A percentile compares a stretch with the other conserved stretches of the same genome.
These are phyloP conservation scores for Claviceps sp. DNA, from an alignment of 2,329 filamentous ascomycete genomes.

Conservation along the genomic window DNA sequence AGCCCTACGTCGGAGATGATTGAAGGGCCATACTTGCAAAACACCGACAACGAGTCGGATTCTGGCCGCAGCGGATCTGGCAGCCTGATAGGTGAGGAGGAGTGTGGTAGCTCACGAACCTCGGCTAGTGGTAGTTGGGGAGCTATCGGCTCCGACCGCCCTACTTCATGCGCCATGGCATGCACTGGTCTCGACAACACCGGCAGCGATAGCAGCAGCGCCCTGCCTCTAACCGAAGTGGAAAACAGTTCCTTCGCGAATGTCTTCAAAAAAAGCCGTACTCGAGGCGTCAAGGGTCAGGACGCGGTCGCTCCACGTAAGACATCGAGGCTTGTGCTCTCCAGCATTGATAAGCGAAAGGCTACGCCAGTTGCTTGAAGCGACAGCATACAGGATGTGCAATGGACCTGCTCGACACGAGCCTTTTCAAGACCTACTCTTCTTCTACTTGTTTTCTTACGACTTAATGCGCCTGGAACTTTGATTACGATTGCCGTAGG, in stretches of 20 bases:
- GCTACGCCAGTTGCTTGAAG: slow-evolving; percentile 13
- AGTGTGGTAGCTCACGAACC: slow-evolving; percentile 60
- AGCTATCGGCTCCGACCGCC: slow-evolving; percentile 78
- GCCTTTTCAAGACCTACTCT: slow-evolving; percentile 11
- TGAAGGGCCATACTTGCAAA: slow-evolving; percentile 51
- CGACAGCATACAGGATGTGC: not conserved
- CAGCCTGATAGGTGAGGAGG: slow-evolving; percentile 63
- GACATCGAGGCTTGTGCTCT: slow-evolving; percentile 76
- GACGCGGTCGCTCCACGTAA: slow-evolving; percentile 57
- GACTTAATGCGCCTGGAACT: slow-evolving; percentile 25
- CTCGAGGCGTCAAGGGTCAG: slow-evolving; percentile 37
- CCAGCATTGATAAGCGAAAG: slow-evolving; percentile 84
- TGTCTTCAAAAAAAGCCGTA: slow-evolving; percentile 47
- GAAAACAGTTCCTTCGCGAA: slow-evolving; percentile 50
- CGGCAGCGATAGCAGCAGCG: slow-evolving; percentile 41
- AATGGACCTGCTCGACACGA: not conserved
- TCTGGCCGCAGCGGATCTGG: slow-evolving; percentile 61
- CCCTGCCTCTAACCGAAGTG: slow-evolving; percentile 30
- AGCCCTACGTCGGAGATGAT: slow-evolving; percentile 78
- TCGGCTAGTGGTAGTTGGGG: slow-evolving; percentile 60
- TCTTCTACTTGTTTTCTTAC: slow-evolving; percentile 16
- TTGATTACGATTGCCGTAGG: slow-evolving; percentile 22
- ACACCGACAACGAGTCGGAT: slow-evolving; percentile 63
- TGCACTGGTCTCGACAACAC: slow-evolving; percentile 51
- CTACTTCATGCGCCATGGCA: slow-evolving; percentile 54